Evolutionary conservation across 2,329 filamentous ascomycete species (phyloP).

Genomic region (Coccinonectria pachysandricola): DNA sequence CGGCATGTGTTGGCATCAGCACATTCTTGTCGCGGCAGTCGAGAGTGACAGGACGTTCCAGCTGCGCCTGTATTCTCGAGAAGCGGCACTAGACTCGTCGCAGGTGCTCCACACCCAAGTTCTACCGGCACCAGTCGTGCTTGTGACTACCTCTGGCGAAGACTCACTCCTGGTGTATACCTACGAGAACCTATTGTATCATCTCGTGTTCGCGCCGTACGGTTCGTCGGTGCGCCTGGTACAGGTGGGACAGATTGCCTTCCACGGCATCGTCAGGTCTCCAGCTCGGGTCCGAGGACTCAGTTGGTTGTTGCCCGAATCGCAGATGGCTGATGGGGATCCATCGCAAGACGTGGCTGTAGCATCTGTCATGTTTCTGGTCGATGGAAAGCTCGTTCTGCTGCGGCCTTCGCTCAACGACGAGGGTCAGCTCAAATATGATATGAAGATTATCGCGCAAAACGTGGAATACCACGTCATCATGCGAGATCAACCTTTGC

Average conservation of each 20-base stretch:
- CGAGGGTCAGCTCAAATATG: conserved; percentile 82
- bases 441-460: conserved; percentile 93
- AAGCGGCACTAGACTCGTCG: conserved; percentile 63
- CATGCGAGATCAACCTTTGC: conserved; percentile 69
- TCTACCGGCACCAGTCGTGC: conserved; percentile 76
- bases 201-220: conserved; percentile 75
- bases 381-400: conserved; percentile 91
- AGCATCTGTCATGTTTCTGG: conserved; percentile 89
- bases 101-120: conserved; percentile 67
- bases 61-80: conserved; percentile 85
- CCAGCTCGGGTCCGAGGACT: conserved; percentile 85
- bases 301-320: conserved; percentile 91
- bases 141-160: conserved; percentile 80
- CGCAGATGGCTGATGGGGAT: conserved; percentile 80
- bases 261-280: conserved; percentile 91
- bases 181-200: conserved; percentile 89
- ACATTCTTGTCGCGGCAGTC: conserved; percentile 88
- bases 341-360: conserved; percentile 91
- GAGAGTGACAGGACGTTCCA: conserved; percentile 75
- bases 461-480: conserved; percentile 93
- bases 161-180: conserved; percentile 96
- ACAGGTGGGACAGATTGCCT: conserved; percentile 95
- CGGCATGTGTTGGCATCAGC: conserved; percentile 98
- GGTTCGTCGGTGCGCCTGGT: conserved; percentile 64
- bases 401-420: conserved; percentile 79